These are phyloP conservation scores for Chlamydomonas sphaeroides DNA, from an alignment of 139 green algal genomes.

Conservation along the genomic window DNA sequence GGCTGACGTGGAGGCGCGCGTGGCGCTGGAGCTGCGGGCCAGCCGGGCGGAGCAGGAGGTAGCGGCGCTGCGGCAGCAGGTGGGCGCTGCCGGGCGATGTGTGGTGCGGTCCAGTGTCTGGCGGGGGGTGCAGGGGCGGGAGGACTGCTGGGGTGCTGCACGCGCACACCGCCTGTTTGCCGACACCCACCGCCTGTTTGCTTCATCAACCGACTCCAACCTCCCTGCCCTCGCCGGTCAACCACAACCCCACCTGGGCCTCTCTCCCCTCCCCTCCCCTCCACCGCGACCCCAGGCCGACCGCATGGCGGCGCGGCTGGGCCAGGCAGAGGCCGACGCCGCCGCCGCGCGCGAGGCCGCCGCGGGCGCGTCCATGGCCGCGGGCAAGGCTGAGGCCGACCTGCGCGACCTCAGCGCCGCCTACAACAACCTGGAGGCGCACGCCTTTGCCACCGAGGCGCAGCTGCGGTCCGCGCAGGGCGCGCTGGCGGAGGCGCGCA, in stretches of 20 bases:
- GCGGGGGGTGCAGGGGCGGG: too few species aligned
- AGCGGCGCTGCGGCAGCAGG: conserved; percentile 39
- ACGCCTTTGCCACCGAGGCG: conserved; percentile 66
- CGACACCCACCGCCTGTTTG: too few species aligned
- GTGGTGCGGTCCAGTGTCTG: too few species aligned
- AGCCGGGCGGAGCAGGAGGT: conserved; percentile 52
- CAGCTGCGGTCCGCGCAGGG: conserved; percentile 51
- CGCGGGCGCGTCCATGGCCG: conserved; percentile 34
- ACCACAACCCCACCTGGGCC: too few species aligned
- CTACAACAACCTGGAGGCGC: conserved; percentile 82
- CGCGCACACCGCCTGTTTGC: too few species aligned
- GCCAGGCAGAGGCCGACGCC: conserved; percentile 38
- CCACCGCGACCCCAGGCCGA: conserved; percentile 11
- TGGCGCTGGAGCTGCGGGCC: conserved; percentile 57
- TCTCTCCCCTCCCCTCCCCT: too few species aligned
- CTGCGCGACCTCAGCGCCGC: conserved; percentile 71
- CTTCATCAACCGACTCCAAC: too few species aligned
- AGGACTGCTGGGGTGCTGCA: too few species aligned
- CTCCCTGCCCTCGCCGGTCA: too few species aligned
- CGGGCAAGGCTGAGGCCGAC: conserved; percentile 65
- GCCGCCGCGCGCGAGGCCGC: conserved; percentile 32
- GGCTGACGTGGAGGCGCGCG: conserved; percentile 49
- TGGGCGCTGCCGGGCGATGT: too few species aligned
- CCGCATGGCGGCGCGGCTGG: background rate
- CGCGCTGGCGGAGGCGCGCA: conserved; percentile 18